Evolutionary conservation across 495 filamentous ascomycete genomes (phyloP).

Genomic region (Cercophora sp.): DNA sequence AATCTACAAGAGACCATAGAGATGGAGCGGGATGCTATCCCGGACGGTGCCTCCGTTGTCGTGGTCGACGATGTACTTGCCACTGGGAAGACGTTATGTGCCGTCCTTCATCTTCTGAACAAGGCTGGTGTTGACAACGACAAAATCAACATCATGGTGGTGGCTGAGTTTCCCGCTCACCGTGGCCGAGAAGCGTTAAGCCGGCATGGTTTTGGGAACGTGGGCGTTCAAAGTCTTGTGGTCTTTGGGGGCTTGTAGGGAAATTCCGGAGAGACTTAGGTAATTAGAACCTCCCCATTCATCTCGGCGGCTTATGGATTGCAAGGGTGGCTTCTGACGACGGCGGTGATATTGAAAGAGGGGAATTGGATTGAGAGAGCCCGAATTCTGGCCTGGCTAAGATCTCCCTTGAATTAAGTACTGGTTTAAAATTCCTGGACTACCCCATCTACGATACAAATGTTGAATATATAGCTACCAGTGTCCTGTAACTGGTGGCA

Average conservation of each 20-base stretch:
- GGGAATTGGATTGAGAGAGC: too few relatives aligned
- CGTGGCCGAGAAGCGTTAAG: conserved; percentile 52
- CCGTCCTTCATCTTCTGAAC: conserved; percentile 49
- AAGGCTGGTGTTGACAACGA: conserved; percentile 42
- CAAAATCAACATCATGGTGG: conserved; percentile 50
- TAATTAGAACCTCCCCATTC: too few relatives aligned
- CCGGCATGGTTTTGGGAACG: conserved; percentile 51
- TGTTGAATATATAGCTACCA: too few relatives aligned
- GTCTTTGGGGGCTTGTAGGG: conserved; percentile 51
- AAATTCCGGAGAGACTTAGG: too few relatives aligned
- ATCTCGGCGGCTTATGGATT: too few relatives aligned
- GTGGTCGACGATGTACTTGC: conserved; percentile 64
- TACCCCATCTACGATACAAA: too few relatives aligned
- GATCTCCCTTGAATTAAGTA: too few relatives aligned
- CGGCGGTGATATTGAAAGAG: too few relatives aligned
- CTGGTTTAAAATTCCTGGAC: too few relatives aligned
- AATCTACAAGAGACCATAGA: conserved; percentile 44
- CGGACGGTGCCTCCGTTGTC: conserved; percentile 45
- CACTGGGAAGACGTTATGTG: conserved; percentile 57
- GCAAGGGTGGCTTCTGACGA: too few relatives aligned
- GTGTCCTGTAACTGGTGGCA: too few relatives aligned
- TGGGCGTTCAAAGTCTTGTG: conserved; percentile 56
- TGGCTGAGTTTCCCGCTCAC: conserved; percentile 61
- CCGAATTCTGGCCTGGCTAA: too few relatives aligned
- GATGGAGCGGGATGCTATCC: conserved; percentile 47